Base-by-base conservation (phyloP, 768 basidiomycete genomes). In the Kwoniella bestiolae region DNA sequence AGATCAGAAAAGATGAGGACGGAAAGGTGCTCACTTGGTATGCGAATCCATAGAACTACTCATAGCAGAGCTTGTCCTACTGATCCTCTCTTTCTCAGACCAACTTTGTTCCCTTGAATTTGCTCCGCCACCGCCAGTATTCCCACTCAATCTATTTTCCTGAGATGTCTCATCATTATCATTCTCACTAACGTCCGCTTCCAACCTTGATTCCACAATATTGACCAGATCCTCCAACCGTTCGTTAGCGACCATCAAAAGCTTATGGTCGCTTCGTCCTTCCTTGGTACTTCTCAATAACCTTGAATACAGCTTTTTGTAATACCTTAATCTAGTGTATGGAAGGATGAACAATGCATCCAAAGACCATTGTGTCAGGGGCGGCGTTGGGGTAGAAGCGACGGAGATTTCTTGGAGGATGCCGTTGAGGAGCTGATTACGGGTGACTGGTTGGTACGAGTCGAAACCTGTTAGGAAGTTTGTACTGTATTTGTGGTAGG, bases 301-400 rank as follows among this genome's bases (percentile, higher is more conserved):
- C 53, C 90, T 87, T 56, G 86, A 85, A 78, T 98, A 98, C 0
- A 98, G 84, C 78, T 90, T 94, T 76, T 87, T 88, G 83, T 97
- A 98, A 81, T 99, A 98, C 73, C 88, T 88, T 62, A 99, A 82
- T 46, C 96, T 87, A 14, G 84, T 84, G 75, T 88, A 90, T 0
- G 96, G 96, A 8, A 98, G 85, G 12, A 90, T 82, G 83, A 99
- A 99, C 23, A 98, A 84, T 7, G 86, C 83, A 76, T 98, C 95
- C 14, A 98, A 83, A 0, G 92, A 90, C 92, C 94, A 96, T 23
- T 51, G 52, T 16, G 46, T 82, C 18, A 69, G 67, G 45, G 66
- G 72, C 28, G 14, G 83, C 75, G 87, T 86, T n/a, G 3, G 88
- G 90, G 3, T 89, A 89, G 68, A 83, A 86, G 34, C 86, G 1